phyloP scores from a whole-genome alignment of 2,329 filamentous ascomycete species.

The Claviceps sp. region DNA sequence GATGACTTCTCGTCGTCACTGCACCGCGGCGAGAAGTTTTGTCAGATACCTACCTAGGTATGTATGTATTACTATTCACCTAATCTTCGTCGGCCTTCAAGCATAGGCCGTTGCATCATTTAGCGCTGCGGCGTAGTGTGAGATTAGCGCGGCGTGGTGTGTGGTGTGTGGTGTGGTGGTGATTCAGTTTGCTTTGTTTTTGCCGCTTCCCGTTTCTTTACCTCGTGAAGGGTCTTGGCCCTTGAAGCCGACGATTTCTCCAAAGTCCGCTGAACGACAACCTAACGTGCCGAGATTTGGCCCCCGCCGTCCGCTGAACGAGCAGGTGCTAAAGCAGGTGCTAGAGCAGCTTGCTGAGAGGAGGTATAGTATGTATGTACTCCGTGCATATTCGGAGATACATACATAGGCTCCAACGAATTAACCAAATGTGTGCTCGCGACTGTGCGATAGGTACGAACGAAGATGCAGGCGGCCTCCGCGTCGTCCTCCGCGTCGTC shows the following conservation, averaged over 20 bases:
- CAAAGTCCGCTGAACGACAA: background rate
- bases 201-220: background rate
- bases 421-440: too few species aligned
- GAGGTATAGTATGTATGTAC: background rate
- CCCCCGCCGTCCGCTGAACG: constrained; percentile 1
- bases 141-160: background rate
- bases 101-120: background rate
- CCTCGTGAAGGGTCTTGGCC: background rate
- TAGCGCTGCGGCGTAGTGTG: background rate
- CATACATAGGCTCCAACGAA: too few species aligned
- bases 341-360: background rate
- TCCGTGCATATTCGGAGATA: background rate
- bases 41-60: too few species aligned
- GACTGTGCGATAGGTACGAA: too few species aligned
- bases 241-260: background rate
- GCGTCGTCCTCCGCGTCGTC: too few species aligned
- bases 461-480: too few species aligned
- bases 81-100: too few species aligned
- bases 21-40: background rate
- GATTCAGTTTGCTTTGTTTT: background rate
- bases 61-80: too few species aligned
- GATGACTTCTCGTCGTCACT: background rate
- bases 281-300: background rate
- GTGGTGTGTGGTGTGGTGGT: background rate
- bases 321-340: constrained; percentile 1